These are phyloP conservation scores for Blastobotrys serpentis DNA, from an alignment of 1,139 yeast species.

Conservation along the genomic window DNA sequence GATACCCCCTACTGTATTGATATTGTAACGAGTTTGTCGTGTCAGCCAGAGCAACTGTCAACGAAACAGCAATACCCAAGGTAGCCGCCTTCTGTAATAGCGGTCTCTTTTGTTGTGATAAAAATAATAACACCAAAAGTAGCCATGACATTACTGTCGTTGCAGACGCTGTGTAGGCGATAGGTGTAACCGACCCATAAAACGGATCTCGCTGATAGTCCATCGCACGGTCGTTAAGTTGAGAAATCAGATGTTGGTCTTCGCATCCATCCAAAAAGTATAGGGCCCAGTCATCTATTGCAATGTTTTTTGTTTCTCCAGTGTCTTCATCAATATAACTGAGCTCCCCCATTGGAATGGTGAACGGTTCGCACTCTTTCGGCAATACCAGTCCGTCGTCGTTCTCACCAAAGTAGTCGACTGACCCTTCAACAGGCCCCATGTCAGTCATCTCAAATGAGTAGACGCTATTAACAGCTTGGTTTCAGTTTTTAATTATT, in stretches of 20 bases:
- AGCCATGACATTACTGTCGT: slow-evolving; percentile 40
- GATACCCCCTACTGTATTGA: slow-evolving; percentile 51
- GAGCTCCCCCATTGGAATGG: slow-evolving; percentile 30
- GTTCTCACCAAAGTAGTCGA: not conserved
- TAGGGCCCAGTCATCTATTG: slow-evolving; percentile 22
- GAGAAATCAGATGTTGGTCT: slow-evolving; percentile 8
- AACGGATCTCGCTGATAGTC: slow-evolving; percentile 31
- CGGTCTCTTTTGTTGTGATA: slow-evolving; percentile 37
- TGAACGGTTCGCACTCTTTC: slow-evolving; percentile 18
- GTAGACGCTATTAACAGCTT: no score
- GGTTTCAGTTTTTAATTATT: no score
- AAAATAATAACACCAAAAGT: slow-evolving; percentile 33
- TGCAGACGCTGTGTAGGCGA: slow-evolving; percentile 38
- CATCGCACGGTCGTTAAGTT: slow-evolving; percentile 1
- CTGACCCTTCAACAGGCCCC: slow-evolving; percentile 2
- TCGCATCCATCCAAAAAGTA: slow-evolving; percentile 24
- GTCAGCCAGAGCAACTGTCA: slow-evolving; percentile 34
- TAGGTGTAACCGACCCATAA: slow-evolving; percentile 38
- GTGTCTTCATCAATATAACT: slow-evolving; percentile 23
- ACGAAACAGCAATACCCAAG: slow-evolving; percentile 33
- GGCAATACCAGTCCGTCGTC: not conserved
- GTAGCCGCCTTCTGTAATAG: slow-evolving; percentile 38
- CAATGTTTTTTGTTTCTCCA: slow-evolving; percentile 18
- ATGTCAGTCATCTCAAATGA: not conserved
- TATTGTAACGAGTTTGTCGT: slow-evolving; percentile 29